Conservation (phyloP, 192 early-diverging fungal species). For the Radiomyces spectabilis region DNA sequence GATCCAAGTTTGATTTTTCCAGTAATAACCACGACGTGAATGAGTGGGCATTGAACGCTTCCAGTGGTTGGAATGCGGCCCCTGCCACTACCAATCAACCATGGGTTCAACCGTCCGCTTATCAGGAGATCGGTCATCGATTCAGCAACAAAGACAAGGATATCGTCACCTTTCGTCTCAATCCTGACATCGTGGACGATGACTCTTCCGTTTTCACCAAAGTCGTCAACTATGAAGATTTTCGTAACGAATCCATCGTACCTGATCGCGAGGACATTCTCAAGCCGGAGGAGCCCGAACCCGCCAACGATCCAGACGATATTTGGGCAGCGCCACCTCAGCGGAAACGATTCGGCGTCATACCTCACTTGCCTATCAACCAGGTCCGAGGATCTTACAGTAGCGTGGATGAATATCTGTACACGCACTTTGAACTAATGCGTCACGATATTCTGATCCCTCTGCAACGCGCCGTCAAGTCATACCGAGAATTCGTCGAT, state of each 20-base stretch:
- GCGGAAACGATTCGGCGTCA: background rate
- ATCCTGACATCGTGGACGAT: conserved; percentile 3
- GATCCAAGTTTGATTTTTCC: conserved; percentile 6
- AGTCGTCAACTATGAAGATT: conserved; percentile 8
- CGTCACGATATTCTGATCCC: conserved; percentile 47
- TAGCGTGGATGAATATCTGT: conserved; percentile 37
- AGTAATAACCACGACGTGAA: background rate
- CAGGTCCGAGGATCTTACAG: conserved; percentile 30
- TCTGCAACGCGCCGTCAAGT: conserved; percentile 34
- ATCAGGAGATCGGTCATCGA: background rate
- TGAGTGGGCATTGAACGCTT: background rate
- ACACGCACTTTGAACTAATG: conserved; percentile 43
- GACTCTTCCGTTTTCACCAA: conserved; percentile 11
- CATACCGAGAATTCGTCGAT: conserved; percentile 2
- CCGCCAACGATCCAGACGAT: background rate
- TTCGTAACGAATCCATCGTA: conserved; percentile 9
- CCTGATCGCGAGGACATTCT: conserved; percentile 17
- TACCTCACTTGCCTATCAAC: conserved; percentile 42
- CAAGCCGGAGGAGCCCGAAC: background rate
- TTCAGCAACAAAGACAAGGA: background rate
- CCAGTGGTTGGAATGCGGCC: background rate
- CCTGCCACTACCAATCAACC: background rate
- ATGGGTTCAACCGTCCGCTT: background rate
- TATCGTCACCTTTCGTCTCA: conserved; percentile 8
- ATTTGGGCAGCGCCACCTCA: background rate